Conservation (phyloP, 2,329 filamentous ascomycete species). For the Colletotrichum costaricense region DNA sequence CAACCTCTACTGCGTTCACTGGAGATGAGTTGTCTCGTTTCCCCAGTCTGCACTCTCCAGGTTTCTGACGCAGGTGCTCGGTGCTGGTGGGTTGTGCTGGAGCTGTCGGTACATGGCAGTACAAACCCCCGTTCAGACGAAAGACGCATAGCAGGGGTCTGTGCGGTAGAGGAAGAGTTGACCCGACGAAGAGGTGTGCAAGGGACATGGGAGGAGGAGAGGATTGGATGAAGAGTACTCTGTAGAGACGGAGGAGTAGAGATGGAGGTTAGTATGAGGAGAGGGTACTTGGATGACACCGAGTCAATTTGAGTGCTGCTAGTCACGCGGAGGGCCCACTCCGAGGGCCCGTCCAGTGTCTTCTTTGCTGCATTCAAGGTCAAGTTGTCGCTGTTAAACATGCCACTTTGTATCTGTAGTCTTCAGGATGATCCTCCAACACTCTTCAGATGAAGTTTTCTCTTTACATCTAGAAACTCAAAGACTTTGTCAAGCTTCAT, state of each 20-base stretch:
- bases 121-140: not conserved
- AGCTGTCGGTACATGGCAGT: conserved; percentile 15
- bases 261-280: not conserved
- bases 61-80: conserved; percentile 16
- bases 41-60: conserved; percentile 20
- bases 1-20: not conserved
- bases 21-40: not conserved
- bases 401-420: not conserved
- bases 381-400: not conserved
- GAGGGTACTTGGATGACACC: not conserved
- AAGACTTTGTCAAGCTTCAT: not conserved
- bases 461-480: not conserved
- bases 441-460: not conserved
- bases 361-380: not conserved
- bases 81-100: not conserved
- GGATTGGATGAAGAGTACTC: not conserved
- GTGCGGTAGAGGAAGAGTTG: not conserved
- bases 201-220: conserved; percentile 12
- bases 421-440: not conserved
- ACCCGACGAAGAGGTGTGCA: not conserved
- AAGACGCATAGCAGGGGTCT: not conserved
- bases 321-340: conserved; percentile 7
- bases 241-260: not conserved
- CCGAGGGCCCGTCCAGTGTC: not conserved
- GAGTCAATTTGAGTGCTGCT: conserved; percentile 1